Percentiles rank a stretch among this genome's conserved stretches.
phyloP scores from a whole-genome alignment of 108 stramenopile genomes.

The Schizochytrium sp. region DNA sequence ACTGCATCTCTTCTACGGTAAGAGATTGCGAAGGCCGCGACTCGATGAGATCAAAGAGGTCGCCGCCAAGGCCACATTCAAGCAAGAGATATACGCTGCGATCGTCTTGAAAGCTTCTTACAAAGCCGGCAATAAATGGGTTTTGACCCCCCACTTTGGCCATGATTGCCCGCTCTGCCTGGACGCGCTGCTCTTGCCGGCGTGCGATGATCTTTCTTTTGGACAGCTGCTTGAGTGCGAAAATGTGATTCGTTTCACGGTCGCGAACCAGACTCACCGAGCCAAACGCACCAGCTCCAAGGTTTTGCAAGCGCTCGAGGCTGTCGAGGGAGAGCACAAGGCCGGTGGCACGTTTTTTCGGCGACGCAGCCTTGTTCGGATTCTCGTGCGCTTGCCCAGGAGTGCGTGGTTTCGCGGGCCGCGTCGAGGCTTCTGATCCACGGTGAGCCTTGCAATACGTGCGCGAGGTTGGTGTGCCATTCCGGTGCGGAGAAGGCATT shows the following conservation, averaged over 20 bases:
- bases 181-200: background rate
- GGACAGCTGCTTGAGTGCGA: background rate
- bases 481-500: background rate
- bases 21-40: background rate
- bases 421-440: background rate
- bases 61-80: background rate
- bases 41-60: background rate
- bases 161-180: conserved; percentile 2
- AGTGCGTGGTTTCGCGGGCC: background rate
- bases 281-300: background rate
- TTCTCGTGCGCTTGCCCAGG: background rate
- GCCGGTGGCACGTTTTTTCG: background rate
- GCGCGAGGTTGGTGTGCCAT: background rate
- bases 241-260: background rate
- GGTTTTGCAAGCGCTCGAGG: background rate
- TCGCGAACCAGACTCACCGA: background rate
- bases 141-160: background rate
- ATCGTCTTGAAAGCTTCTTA: background rate
- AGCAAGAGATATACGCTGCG: background rate
- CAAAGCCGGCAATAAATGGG: background rate
- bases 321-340: background rate
- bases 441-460: background rate
- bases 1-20: background rate
- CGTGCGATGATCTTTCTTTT: background rate
- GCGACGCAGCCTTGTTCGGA: background rate